These are phyloP conservation scores for Plantago major DNA, from an alignment of 257 asterid species.

Conservation along the genomic window DNA sequence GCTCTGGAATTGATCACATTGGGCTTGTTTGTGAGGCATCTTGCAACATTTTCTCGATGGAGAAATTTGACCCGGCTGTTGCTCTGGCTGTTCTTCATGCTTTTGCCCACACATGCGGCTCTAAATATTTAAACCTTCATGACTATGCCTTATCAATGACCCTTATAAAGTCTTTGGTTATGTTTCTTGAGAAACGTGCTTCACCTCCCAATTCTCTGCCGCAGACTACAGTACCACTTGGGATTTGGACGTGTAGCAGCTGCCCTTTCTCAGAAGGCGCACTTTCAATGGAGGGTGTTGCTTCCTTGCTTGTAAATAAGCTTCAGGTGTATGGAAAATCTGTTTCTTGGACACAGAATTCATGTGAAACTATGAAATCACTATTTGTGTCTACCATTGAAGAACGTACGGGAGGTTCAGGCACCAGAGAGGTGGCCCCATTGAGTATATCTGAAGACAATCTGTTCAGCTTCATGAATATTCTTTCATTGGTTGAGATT, in stretches of 20 bases:
- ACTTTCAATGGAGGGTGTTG: conserved; percentile 46
- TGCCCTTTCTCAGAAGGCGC: conserved; percentile 73
- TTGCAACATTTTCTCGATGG: conserved; percentile 47
- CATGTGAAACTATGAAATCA: conserved; percentile 20
- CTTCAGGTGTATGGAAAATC: conserved; percentile 44
- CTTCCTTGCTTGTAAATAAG: conserved; percentile 50
- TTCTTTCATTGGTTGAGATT: conserved; percentile 69
- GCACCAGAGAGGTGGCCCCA: conserved; percentile 21
- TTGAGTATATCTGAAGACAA: conserved; percentile 26
- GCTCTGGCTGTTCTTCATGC: conserved; percentile 62
- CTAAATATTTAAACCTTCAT: conserved; percentile 48
- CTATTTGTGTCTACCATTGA: conserved; percentile 17
- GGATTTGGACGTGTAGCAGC: conserved; percentile 34
- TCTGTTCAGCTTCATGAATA: conserved; percentile 37
- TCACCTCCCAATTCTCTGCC: conserved; percentile 22
- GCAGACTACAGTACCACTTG: conserved; percentile 8
- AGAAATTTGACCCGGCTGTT: conserved; percentile 32
- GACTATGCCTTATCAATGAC: conserved; percentile 51
- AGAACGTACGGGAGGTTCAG: conserved; percentile 24
- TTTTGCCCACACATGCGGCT: conserved; percentile 66
- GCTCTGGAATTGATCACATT: conserved; percentile 58
- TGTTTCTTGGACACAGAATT: conserved; percentile 28
- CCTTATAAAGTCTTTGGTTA: conserved; percentile 67
- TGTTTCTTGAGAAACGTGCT: conserved; percentile 50
- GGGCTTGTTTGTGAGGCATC: conserved; percentile 82